Conservation (phyloP, 192 early-diverging fungal species). For the Phycomyces blakesleeanus region DNA sequence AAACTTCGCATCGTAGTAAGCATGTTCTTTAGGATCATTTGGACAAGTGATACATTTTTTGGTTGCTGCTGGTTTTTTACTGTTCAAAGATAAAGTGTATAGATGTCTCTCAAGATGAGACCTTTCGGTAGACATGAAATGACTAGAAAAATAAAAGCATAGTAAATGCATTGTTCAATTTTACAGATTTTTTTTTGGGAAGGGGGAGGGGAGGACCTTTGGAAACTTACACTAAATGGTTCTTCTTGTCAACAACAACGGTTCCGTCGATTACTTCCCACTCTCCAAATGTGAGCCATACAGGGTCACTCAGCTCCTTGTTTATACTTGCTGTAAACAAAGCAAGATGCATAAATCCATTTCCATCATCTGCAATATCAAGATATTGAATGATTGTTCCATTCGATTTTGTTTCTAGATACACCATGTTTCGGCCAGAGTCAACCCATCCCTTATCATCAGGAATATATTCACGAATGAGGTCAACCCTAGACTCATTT, state of each 20-base stretch:
- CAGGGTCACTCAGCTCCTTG: conserved; percentile 13
- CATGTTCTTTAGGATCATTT: conserved; percentile 39
- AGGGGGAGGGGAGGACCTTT: conserved; percentile 42
- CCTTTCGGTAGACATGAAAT: conserved; percentile 32
- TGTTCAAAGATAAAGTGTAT: conserved; percentile 30
- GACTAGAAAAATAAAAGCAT: conserved; percentile 9
- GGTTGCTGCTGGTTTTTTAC: neutral
- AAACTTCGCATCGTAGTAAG: conserved; percentile 69
- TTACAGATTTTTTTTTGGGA: too few species aligned
- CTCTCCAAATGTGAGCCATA: conserved; percentile 63
- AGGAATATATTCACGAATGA: conserved; percentile 56
- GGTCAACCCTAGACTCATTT: conserved; percentile 9
- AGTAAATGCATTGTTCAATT: neutral
- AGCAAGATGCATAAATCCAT: conserved; percentile 68
- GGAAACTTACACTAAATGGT: conserved; percentile 40
- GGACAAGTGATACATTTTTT: conserved; percentile 32
- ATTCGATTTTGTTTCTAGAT: conserved; percentile 25
- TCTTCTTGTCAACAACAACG: conserved; percentile 36
- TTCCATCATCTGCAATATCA: conserved; percentile 55
- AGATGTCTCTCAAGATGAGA: conserved; percentile 40
- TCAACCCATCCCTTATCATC: conserved; percentile 75
- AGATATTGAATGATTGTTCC: conserved; percentile 50
- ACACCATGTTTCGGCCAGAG: conserved; percentile 45
- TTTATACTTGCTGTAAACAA: conserved; percentile 40
- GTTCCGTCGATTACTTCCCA: conserved; percentile 61